Percentiles rank a stretch among this genome's conserved stretches.
Evolutionary conservation across 1,284 basidiomycete species (phyloP).

Genomic region (Ganoderma sinense): DNA sequence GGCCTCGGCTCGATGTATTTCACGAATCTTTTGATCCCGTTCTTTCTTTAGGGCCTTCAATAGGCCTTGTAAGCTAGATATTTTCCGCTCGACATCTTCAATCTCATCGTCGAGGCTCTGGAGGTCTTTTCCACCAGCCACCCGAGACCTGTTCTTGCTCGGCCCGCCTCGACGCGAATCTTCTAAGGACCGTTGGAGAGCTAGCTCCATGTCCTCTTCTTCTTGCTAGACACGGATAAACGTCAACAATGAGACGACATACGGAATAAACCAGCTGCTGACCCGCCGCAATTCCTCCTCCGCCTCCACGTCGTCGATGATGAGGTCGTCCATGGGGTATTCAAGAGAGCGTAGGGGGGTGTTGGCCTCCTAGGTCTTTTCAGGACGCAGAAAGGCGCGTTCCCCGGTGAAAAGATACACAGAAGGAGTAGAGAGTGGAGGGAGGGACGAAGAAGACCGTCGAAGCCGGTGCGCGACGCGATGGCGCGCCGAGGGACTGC

Average conservation of each 20-base stretch:
- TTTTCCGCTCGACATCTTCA: slow-evolving; percentile 16
- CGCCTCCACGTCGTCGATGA: slow-evolving; percentile 13
- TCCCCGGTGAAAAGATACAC: neutral
- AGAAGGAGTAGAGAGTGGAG: neutral
- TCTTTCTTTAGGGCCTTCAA: slow-evolving; percentile 12
- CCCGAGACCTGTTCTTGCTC: neutral
- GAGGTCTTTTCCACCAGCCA: neutral
- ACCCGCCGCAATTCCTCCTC: slow-evolving; percentile 13
- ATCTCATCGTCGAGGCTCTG: slow-evolving; percentile 20
- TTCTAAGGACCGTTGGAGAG: slow-evolving; percentile 10
- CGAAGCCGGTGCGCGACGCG: neutral
- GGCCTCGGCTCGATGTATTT: slow-evolving; percentile 16
- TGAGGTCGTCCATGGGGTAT: slow-evolving; percentile 3
- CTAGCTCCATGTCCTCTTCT: slow-evolving; percentile 17
- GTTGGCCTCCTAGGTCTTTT: neutral
- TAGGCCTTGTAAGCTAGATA: slow-evolving; percentile 11
- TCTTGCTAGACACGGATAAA: slow-evolving; percentile 7
- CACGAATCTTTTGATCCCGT: slow-evolving; percentile 13
- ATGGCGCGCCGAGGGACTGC: neutral
- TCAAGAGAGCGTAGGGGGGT: neutral
- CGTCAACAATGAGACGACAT: neutral
- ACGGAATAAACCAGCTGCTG: slow-evolving; percentile 1
- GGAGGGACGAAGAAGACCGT: neutral
- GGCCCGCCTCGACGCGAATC: neutral
- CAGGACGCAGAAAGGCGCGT: neutral